Base-by-base conservation (phyloP, 116 monocot species). In the Dioscorea cayenensis region DNA sequence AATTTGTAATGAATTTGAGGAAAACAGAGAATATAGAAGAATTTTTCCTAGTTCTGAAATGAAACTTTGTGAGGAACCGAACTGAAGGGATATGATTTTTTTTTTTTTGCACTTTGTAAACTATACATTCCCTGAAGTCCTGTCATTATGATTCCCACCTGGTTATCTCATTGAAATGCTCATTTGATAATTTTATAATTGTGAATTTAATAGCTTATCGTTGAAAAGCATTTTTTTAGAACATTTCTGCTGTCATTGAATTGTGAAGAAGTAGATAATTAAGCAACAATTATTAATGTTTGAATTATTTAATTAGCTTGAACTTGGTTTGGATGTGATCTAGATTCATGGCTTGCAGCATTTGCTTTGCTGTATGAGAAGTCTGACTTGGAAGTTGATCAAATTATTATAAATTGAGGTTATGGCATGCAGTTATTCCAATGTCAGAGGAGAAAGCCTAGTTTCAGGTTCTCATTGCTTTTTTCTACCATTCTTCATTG, bases 261-360 rank as follows among this genome's bases (percentile, higher is more conserved):
- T 55, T n/a, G n/a, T 55, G 10, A 55, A 55, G 55, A 55, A 55
- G 10, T 5, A 6, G 43, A 43, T 43, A 25, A 25, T 25, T 25
- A 43, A 12, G 12, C 43, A 43, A 16, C 6, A 19, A 55, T 18
- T 16, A 19, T n/a, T 55, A 55, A 5, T 55, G 55, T 55, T 55
- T 55, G 14, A 55, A 55, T 18, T 16, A 55, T 16, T 17, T 68
- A 55, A 55, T 16, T 43, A 21, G 12, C 9, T 50, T 68, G 67
- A 68, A 68, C 21, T 19, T 48, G 22, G 67, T 21, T 68, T 68
- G 43, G 2, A 68, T 68, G 2, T 49, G 43, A 68, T 68, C 67
- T 48, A 68, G 67, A 50, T 68, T 68, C 67, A 68, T 48, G 22
- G 48, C 13, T 49, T 16, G 7, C 65, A 55, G 55, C n/a, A 55